phyloP scores from a whole-genome alignment of 768 basidiomycete genomes.

The Asterophora lycoperdoides region DNA sequence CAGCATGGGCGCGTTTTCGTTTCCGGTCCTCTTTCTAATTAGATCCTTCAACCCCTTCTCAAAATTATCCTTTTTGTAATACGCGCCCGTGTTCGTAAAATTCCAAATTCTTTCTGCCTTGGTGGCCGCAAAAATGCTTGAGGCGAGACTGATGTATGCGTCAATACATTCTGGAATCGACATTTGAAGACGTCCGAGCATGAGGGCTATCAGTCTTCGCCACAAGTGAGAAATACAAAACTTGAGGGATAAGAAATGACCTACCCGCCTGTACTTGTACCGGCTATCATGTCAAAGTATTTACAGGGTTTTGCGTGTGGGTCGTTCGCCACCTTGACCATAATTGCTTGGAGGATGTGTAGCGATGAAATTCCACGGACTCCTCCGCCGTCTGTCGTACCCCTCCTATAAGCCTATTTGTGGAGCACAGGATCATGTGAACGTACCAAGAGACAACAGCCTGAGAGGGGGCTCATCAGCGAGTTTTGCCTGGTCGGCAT shows the following conservation, averaged over 20 bases:
- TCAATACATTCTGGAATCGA: conserved; percentile 29
- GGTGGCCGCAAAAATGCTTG: conserved; percentile 26
- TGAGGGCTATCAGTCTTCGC: conserved; percentile 28
- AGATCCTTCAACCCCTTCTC: conserved; percentile 24
- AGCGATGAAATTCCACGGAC: conserved; percentile 32
- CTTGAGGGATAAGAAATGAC: not conserved
- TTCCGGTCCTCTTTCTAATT: conserved; percentile 20
- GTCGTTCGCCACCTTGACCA: conserved; percentile 23
- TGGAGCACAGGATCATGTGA: not conserved
- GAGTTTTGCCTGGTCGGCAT: conserved; percentile 21
- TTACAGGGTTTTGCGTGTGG: conserved; percentile 24
- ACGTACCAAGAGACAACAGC: conserved; percentile 28
- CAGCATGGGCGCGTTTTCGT: conserved; percentile 24
- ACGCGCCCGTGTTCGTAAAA: conserved; percentile 19
- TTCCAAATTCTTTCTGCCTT: conserved; percentile 9
- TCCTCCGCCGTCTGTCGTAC: conserved; percentile 29
- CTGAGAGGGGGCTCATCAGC: conserved; percentile 20
- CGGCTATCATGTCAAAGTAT: conserved; percentile 34
- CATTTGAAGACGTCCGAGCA: conserved; percentile 36
- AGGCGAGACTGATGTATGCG: conserved; percentile 24
- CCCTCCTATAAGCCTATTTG: not conserved
- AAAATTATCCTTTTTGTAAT: conserved; percentile 21
- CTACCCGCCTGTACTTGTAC: conserved; percentile 33
- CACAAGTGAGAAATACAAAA: not conserved
- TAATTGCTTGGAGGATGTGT: conserved; percentile 26